phyloP scores from a whole-genome alignment of 73 alveolate species.

The Breviolum minutum region DNA sequence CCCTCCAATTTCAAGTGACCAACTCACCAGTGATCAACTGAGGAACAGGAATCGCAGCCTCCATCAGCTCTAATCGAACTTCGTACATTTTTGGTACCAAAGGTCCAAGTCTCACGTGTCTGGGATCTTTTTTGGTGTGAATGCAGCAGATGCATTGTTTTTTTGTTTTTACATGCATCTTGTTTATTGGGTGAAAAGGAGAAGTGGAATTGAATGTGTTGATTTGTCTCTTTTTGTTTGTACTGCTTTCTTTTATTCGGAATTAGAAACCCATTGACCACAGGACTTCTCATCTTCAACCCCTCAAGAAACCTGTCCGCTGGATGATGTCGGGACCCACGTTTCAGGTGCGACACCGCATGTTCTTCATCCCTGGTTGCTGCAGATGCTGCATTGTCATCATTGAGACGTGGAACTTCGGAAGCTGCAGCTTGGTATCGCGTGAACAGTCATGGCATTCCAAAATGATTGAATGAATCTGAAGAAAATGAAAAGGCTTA shows the following conservation, averaged over 20 bases:
- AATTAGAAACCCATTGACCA: too few relatives aligned
- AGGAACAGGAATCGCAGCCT: conserved; percentile 84
- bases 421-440: conserved; percentile 31
- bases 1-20: neutral
- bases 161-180: too few relatives aligned
- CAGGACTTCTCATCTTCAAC: too few relatives aligned
- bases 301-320: neutral
- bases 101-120: conserved; percentile 82
- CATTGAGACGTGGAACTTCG: conserved; percentile 74
- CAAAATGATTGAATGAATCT: neutral
- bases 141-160: too few relatives aligned
- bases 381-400: conserved; percentile 80
- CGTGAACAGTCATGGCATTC: neutral
- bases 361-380: conserved; percentile 95
- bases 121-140: neutral
- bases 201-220: too few relatives aligned
- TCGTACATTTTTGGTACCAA: conserved; percentile 86
- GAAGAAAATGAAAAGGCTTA: too few relatives aligned
- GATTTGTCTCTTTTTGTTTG: too few relatives aligned
- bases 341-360: conserved; percentile 59
- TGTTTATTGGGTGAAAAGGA: too few relatives aligned
- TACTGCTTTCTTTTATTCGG: too few relatives aligned
- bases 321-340: neutral
- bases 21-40: neutral
- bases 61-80: conserved; percentile 91